Evolutionary conservation across 1,139 yeast species (phyloP), one percentile per base, ranked within the genome.

Genomic region (Scheffersomyces titani): DNA sequence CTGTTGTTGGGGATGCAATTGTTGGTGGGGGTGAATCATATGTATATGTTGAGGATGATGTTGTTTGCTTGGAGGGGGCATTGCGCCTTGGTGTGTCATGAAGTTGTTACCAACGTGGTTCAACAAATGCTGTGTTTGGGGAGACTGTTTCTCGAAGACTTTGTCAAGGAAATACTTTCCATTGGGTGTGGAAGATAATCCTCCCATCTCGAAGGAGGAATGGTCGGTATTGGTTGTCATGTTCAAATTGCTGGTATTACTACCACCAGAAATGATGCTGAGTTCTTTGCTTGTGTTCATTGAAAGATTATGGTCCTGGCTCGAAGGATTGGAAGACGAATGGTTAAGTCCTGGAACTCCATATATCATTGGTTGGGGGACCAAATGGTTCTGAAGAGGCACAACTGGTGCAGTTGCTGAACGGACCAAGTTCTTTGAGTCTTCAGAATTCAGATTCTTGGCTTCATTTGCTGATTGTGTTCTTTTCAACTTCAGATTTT

Each of bases 171-270:
- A 67, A 54, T 65, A 77, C 61, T 78, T 79, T 21, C 78, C 74
- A 62, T 78, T 78, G 11, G 83, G 82, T 1, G 83, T 78, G 49
- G 80, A 74, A 4, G 78, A 67, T 5, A 73, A 60, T 5, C 77
- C 78, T 13, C 73, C 76, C 54, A 77, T 56, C 51, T 76, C 81
- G 60, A 77, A 76, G n/a, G 78, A 74, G 5, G 77, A 64, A 55
- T 76, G 81, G 51, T 76, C 75, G 4, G 65, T 61, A 47, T 59
- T 55, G 0, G 64, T 52, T 6, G 65, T 57, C 56, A 62, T 55
- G 50, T 68, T 68, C 56, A 68, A 58, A 52, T 70, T 70, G 48
- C 71, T 63, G 45, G 73, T 68, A 59, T 72, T 69, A 53, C 59
- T 52, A 7, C 49, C 52, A 3, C 21, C 50, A 21, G 53, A 51